Evolutionary conservation across 805 yeast species (phyloP), one percentile per base, ranked within the genome.

Genomic region (Sugiyamaella mastotermitis): DNA sequence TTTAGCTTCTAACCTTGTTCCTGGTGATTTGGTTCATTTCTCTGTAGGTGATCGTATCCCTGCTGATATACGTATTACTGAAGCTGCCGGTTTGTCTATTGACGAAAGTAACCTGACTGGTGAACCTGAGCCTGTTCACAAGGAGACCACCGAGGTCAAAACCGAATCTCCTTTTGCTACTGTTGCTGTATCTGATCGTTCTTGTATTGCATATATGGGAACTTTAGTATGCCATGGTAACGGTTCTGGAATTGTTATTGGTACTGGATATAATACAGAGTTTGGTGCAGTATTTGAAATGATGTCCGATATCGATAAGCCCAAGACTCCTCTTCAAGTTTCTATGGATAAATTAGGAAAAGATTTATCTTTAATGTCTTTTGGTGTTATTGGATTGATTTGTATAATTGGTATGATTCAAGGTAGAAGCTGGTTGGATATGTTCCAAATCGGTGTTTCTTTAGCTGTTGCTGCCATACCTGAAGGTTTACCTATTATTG

Each of bases 391-490:
- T 61, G 96, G 95, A 33, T 58, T 83, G n/a, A 92, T 92, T 55
- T 90, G 96, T 52, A 55, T 92, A 16, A 71, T 92, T 49, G 99
- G 98, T 42, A 71, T 92, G 15, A 42, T 85, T 33, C 95, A 92
- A 65, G 97, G 98, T 34, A 81, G 94, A 46, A 73, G 83, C 7
- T 88, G 97, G 96, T 71, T 92, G 41, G 97, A 92, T 47, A 92
- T 94, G 97, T 90, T 92, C 64, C 96, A 90, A 60, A 87, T 92
- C 42, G 85, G 96, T 1, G 99, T 92, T 7, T 87, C 97, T 1
- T 69, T 92, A 46, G 99, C 98, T 2, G 99, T 92, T 14, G 99
- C 99, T 35, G 98, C 98, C 3, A 92, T 92, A 51, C 99, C 99
- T 4, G 99, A 92, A 62, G 99, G 99, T 38, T 72, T 92, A 49